Percentiles rank a stretch among this genome's conserved stretches.
Conservation (phyloP, 2,329 filamentous ascomycete species). For the Zalaria obscura region DNA sequence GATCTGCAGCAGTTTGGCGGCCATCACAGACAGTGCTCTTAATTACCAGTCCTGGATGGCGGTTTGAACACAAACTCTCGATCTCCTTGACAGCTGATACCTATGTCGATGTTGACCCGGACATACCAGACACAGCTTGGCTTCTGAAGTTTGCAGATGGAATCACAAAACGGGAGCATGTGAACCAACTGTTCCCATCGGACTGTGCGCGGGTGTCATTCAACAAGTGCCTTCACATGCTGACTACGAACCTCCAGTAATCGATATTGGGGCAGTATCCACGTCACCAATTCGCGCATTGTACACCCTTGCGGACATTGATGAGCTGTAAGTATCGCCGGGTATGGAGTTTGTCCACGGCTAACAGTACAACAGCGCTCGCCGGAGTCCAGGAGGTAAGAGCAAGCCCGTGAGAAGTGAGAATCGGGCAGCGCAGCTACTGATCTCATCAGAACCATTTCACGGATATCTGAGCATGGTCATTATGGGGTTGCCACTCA, state of each 20-base stretch:
- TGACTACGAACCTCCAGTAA: background rate
- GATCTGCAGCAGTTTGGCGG: slow-evolving; percentile 24
- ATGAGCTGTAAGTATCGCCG: slow-evolving; percentile 13
- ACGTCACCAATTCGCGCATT: slow-evolving; percentile 17
- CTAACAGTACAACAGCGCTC: no score
- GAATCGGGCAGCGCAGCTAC: background rate
- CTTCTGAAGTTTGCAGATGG: slow-evolving; percentile 35
- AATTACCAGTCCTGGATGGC: slow-evolving; percentile 31
- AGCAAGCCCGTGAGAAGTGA: no score
- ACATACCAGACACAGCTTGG: slow-evolving; percentile 38
- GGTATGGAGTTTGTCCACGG: no score
- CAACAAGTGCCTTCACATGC: background rate
- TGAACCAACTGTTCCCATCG: slow-evolving; percentile 34
- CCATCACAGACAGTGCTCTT: slow-evolving; percentile 37
- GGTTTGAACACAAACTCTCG: slow-evolving; percentile 12
- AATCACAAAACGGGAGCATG: slow-evolving; percentile 33
- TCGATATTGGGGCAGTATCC: background rate
- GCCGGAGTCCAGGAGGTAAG: no score
- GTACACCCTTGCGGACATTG: slow-evolving; percentile 30
- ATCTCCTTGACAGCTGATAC: slow-evolving; percentile 28
- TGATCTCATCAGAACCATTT: slow-evolving; percentile 17
- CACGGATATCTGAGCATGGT: slow-evolving; percentile 31
- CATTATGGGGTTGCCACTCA: slow-evolving; percentile 26
- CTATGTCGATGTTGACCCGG: slow-evolving; percentile 40
- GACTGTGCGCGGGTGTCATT: slow-evolving; percentile 3